phyloP scores from a whole-genome alignment of 345 rosid species.

The Ricinus communis region DNA sequence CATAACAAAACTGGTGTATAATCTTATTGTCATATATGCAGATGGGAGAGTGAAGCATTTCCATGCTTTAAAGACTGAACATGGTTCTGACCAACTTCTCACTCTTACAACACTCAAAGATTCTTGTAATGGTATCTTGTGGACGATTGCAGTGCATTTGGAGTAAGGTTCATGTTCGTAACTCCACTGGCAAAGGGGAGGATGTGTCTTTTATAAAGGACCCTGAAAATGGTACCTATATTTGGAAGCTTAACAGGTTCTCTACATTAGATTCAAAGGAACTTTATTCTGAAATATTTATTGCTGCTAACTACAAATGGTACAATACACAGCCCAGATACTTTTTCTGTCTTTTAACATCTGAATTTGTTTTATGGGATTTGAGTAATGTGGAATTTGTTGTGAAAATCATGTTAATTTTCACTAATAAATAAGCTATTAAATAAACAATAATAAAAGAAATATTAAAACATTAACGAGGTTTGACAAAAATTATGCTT shows the following conservation, averaged over 20 bases:
- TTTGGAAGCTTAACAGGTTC: slow-evolving; percentile 1
- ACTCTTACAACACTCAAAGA: not conserved
- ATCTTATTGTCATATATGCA: not conserved
- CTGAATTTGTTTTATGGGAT: not conserved
- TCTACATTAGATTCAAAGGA: not conserved
- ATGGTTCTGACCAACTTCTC: slow-evolving; percentile 3
- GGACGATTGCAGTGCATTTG: slow-evolving; percentile 15
- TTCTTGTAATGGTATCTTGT: slow-evolving; percentile 12
- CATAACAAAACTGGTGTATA: too few relatives aligned
- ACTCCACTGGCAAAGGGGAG: not conserved
- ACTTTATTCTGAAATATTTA: not conserved
- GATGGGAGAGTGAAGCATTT: not conserved
- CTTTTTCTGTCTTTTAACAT: not conserved
- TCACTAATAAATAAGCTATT: too few relatives aligned
- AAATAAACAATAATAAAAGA: too few relatives aligned
- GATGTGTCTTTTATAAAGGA: not conserved
- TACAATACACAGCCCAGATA: not conserved
- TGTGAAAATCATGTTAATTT: too few relatives aligned
- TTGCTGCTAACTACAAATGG: not conserved
- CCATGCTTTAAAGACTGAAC: not conserved
- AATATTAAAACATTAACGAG: too few relatives aligned
- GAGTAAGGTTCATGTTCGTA: slow-evolving; percentile 7
- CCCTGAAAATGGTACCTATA: not conserved
- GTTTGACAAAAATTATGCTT: too few relatives aligned
- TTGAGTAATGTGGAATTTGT: not conserved